Conservation (phyloP, 306 rosid species). For the Fragaria iinumae region DNA sequence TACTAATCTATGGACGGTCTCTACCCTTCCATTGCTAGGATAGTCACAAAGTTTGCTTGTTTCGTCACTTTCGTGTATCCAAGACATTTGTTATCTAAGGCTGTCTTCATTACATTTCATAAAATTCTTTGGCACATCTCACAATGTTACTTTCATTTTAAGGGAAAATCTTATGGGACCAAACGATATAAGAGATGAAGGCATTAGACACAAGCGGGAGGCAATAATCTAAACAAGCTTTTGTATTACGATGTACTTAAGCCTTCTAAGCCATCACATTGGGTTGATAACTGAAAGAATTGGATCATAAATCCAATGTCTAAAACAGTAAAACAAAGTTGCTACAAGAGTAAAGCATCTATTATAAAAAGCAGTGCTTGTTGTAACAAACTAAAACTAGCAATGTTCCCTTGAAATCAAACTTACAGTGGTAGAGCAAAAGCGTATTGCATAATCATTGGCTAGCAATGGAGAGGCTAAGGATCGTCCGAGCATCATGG, state of each 20-base stretch:
- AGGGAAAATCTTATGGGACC: not conserved
- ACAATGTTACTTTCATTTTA: not conserved
- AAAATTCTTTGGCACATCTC: not conserved
- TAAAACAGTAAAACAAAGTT: not conserved
- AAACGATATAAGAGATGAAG: not conserved
- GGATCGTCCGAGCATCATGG: constrained; percentile 63
- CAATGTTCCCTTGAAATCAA: constrained; percentile 13
- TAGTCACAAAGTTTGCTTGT: not conserved
- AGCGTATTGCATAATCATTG: constrained; percentile 40
- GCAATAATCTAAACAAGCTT: not conserved
- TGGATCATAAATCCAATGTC: not conserved
- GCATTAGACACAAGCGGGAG: not conserved
- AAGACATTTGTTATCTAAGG: not conserved
- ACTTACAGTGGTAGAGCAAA: constrained; percentile 44
- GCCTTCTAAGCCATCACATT: not conserved
- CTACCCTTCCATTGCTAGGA: not conserved
- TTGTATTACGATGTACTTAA: not conserved
- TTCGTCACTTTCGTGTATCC: not conserved
- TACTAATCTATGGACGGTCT: not conserved
- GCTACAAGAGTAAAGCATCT: not conserved
- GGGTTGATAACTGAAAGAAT: not conserved
- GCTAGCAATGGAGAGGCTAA: constrained; percentile 55
- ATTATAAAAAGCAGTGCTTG: not conserved
- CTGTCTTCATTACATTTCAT: not conserved
- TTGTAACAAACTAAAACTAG: not conserved